These are phyloP conservation scores for Lactifluus volemus DNA, from an alignment of 768 basidiomycete species.

Conservation along the genomic window DNA sequence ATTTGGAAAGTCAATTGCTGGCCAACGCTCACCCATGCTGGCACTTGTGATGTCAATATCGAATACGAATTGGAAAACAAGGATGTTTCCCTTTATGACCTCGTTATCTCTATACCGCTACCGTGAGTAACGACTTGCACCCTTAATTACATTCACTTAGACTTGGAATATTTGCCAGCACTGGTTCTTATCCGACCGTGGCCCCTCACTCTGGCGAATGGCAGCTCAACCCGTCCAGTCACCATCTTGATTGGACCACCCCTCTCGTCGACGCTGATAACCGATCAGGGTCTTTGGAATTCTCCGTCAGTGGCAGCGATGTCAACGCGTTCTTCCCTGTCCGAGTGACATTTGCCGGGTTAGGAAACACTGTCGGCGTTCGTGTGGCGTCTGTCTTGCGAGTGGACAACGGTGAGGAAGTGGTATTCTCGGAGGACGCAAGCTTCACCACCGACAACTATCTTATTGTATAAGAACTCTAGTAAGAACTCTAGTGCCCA, in stretches of 20 bases:
- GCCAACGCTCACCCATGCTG: constrained; percentile 88
- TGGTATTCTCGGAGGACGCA: constrained; percentile 45
- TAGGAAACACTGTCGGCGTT: constrained; percentile 76
- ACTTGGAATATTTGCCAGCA: constrained; percentile 29
- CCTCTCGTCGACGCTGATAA: constrained; percentile 54
- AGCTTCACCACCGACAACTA: constrained; percentile 43
- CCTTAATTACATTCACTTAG: neutral
- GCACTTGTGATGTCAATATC: constrained; percentile 90
- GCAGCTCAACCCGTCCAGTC: constrained; percentile 70
- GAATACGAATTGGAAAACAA: constrained; percentile 95
- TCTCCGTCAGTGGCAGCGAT: constrained; percentile 81
- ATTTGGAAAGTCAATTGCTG: constrained; percentile 78
- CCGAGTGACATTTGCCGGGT: constrained; percentile 66
- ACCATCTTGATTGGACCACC: constrained; percentile 82
- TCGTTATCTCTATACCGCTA: constrained; percentile 85
- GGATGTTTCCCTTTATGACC: constrained; percentile 69
- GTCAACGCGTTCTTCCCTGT: constrained; percentile 88
- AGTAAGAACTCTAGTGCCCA: neutral
- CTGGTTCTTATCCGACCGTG: constrained; percentile 81
- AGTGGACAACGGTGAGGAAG: constrained; percentile 40
- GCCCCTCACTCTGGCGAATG: constrained; percentile 70
- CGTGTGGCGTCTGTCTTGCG: constrained; percentile 51
- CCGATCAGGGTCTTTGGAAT: constrained; percentile 82
- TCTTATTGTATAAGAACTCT: constrained; percentile 28
- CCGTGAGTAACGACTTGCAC: constrained; percentile 50